These are phyloP conservation scores for Leucocoprinus leucothites DNA, from an alignment of 768 basidiomycete species.

Conservation along the genomic window DNA sequence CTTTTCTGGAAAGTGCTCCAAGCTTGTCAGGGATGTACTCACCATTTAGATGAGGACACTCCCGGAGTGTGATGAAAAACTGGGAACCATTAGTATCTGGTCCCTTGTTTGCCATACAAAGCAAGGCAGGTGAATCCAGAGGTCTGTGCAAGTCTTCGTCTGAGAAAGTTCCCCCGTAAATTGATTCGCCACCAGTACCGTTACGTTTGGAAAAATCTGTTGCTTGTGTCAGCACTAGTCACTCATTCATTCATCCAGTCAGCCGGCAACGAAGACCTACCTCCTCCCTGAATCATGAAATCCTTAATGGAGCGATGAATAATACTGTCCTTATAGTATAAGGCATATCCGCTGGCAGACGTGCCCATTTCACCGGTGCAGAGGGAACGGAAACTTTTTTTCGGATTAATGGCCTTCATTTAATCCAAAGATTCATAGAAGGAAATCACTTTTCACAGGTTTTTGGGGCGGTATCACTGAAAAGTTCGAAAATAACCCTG, in stretches of 20 bases:
- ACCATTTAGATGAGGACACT: conserved; percentile 74
- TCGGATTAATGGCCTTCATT: not conserved
- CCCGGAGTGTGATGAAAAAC: conserved; percentile 81
- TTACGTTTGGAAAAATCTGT: conserved; percentile 80
- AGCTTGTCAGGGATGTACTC: conserved; percentile 22
- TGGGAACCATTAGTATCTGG: conserved; percentile 85
- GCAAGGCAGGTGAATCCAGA: conserved; percentile 66
- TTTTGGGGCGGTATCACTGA: conserved; percentile 67
- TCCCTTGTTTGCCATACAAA: conserved; percentile 91
- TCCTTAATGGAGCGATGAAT: conserved; percentile 76
- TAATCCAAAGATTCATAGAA: conserved; percentile 4
- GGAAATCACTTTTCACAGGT: conserved; percentile 72
- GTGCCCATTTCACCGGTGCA: conserved; percentile 86
- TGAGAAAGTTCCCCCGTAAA: conserved; percentile 70
- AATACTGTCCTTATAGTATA: conserved; percentile 80
- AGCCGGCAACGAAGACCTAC: conserved; percentile 32
- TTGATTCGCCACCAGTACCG: conserved; percentile 79
- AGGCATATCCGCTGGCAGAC: conserved; percentile 61
- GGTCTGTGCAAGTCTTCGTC: conserved; percentile 73
- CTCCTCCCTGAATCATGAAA: conserved; percentile 83
- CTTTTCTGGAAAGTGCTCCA: conserved; percentile 7
- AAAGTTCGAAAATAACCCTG: conserved; percentile 77
- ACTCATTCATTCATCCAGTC: not conserved
- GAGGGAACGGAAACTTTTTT: conserved; percentile 71
- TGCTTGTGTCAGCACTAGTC: not conserved